Percentiles rank a stretch among this genome's conserved stretches.
Conservation (phyloP, 306 rosid species). For the Styphnolobium japonicum region DNA sequence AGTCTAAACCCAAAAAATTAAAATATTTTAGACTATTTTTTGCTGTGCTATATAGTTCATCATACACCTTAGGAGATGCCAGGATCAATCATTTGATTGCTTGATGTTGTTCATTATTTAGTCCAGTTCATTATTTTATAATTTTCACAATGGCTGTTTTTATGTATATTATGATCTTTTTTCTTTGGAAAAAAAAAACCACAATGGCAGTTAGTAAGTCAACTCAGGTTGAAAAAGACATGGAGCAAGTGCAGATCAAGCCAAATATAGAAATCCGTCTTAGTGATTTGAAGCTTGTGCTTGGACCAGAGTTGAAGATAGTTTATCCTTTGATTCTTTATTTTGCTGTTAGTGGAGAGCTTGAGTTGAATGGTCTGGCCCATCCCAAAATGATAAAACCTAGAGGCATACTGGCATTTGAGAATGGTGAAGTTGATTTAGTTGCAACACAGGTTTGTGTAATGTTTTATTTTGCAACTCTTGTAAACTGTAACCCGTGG, state of each 20-base stretch:
- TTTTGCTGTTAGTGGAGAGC: slow-evolving; percentile 83
- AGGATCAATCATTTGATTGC: not conserved
- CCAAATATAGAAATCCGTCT: slow-evolving; percentile 65
- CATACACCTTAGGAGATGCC: not conserved
- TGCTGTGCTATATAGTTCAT: not conserved
- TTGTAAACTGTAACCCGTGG: not conserved
- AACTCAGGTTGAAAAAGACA: slow-evolving; percentile 54
- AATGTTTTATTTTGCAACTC: not conserved
- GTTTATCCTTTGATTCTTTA: slow-evolving; percentile 85
- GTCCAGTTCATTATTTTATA: not conserved
- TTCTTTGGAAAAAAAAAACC: not conserved
- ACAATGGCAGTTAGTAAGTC: slow-evolving; percentile 50
- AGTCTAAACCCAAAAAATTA: not conserved
- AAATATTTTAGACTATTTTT: not conserved
- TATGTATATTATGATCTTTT: slow-evolving; percentile 14
- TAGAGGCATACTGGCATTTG: slow-evolving; percentile 74
- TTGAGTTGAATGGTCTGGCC: slow-evolving; percentile 79
- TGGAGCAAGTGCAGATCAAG: slow-evolving; percentile 54
- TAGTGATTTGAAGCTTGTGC: slow-evolving; percentile 76
- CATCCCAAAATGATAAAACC: slow-evolving; percentile 83
- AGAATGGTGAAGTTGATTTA: slow-evolving; percentile 94
- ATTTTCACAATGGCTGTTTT: not conserved
- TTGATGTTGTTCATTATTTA: not conserved
- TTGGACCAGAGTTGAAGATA: slow-evolving; percentile 94
- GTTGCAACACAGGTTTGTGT: slow-evolving; percentile 87